Conservation (phyloP, 2,329 filamentous ascomycete genomes). For the Sporothrix luriei region DNA sequence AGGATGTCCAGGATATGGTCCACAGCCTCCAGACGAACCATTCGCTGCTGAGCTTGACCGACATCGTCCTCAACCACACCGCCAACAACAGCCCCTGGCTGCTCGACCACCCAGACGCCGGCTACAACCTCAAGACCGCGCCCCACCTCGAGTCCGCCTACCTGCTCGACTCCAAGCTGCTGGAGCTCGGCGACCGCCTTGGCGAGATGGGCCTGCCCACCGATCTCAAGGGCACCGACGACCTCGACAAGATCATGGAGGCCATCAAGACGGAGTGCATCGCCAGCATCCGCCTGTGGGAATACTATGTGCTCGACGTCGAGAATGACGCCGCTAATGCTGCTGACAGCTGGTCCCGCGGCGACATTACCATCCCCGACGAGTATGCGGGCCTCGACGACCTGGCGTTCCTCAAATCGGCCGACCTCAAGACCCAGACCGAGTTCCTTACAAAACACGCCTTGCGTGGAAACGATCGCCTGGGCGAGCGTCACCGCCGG, state of each 20-base stretch:
- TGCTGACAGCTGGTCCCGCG: conserved; percentile 70
- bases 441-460: conserved; percentile 69
- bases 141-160: conserved; percentile 72
- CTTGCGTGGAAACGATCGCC: conserved; percentile 68
- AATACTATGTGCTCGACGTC: conserved; percentile 86
- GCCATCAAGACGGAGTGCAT: conserved; percentile 81
- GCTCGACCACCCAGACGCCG: conserved; percentile 88
- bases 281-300: conserved; percentile 78
- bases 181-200: conserved; percentile 79
- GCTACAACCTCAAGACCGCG: conserved; percentile 90
- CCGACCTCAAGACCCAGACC: conserved; percentile 55
- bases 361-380: conserved; percentile 58
- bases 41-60: conserved; percentile 83
- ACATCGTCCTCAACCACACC: conserved; percentile 98
- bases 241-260: conserved; percentile 80
- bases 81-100: conserved; percentile 95
- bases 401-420: conserved; percentile 53
- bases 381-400: conserved; percentile 45
- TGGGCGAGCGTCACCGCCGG: conserved; percentile 80
- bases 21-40: conserved; percentile 81
- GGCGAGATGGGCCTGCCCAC: conserved; percentile 72
- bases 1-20: conserved; percentile 76
- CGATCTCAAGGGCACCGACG: conserved; percentile 68
- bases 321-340: conserved; percentile 69
- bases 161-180: conserved; percentile 61